These are phyloP conservation scores for Lactifluus piperatus DNA, from an alignment of 768 basidiomycete species.

Conservation along the genomic window DNA sequence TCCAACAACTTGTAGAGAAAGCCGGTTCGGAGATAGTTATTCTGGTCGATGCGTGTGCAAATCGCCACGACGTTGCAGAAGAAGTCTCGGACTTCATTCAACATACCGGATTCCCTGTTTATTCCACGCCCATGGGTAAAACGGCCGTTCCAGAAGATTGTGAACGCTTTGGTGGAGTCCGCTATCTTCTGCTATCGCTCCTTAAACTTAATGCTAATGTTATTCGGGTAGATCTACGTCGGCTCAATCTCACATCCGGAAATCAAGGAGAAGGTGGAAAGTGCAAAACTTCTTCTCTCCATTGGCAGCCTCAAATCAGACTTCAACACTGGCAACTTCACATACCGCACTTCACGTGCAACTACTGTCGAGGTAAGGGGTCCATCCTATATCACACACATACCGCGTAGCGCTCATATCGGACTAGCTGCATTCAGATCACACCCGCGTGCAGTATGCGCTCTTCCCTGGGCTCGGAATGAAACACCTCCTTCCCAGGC, in stretches of 20 bases:
- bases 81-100: constrained; percentile 56
- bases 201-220: neutral
- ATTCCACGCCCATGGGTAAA: constrained; percentile 77
- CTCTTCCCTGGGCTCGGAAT: constrained; percentile 60
- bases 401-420: neutral
- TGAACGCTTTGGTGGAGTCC: constrained; percentile 70
- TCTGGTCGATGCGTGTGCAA: constrained; percentile 74
- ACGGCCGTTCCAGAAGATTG: constrained; percentile 61
- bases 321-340: constrained; percentile 86
- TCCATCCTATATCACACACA: neutral
- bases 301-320: constrained; percentile 66
- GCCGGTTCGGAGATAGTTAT: constrained; percentile 60
- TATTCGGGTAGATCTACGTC: constrained; percentile 53
- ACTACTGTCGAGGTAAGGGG: constrained; percentile 52
- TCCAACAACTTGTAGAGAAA: constrained; percentile 51
- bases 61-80: constrained; percentile 57
- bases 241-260: constrained; percentile 60
- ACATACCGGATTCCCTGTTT: constrained; percentile 65
- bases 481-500: constrained; percentile 67
- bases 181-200: constrained; percentile 23
- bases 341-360: constrained; percentile 53
- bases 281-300: constrained; percentile 64
- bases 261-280: constrained; percentile 65
- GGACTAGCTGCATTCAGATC: constrained; percentile 65
- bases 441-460: constrained; percentile 58